A percentile compares a stretch with the other conserved stretches of the same genome.
Evolutionary conservation across 192 early-diverging fungal genomes (phyloP).

Genomic region (Coemansia sp.): DNA sequence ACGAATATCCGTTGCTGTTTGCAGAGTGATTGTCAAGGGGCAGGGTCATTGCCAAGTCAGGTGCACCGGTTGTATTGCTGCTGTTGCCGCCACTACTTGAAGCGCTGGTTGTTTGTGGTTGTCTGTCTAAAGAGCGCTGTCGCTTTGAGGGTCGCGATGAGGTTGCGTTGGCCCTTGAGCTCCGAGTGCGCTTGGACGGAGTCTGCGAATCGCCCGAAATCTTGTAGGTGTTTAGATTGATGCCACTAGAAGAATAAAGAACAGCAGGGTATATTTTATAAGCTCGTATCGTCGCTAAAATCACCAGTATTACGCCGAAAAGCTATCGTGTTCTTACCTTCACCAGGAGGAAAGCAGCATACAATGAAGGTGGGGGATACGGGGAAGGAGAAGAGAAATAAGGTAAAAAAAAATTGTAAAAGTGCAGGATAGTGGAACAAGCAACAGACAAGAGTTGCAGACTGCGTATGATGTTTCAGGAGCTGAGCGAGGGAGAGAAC

Average conservation of each 20-base stretch:
- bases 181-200: conserved; percentile 47
- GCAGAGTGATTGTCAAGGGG: conserved; percentile 2
- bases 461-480: too few species aligned
- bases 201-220: conserved; percentile 45
- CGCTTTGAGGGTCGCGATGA: conserved; percentile 29
- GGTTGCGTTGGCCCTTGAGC: conserved; percentile 21
- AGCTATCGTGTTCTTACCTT: too few species aligned
- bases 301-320: too few species aligned
- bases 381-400: too few species aligned
- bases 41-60: conserved; percentile 4
- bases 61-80: not conserved
- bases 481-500: not conserved
- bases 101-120: too few species aligned
- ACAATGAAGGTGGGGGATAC: not conserved
- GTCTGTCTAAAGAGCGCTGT: conserved; percentile 10
- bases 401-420: not conserved
- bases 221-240: conserved; percentile 9
- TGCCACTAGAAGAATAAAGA: conserved; percentile 5
- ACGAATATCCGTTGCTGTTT: not conserved
- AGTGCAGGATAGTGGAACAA: too few species aligned
- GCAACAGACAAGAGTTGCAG: too few species aligned
- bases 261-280: not conserved
- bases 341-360: conserved; percentile 11
- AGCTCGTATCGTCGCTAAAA: too few species aligned
- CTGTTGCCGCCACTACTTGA: not conserved